Percentiles rank a stretch among this genome's conserved stretches.
These are phyloP conservation scores for Insectozyma bohioensis DNA, from an alignment of 1,139 yeast genomes.

Conservation along the genomic window DNA sequence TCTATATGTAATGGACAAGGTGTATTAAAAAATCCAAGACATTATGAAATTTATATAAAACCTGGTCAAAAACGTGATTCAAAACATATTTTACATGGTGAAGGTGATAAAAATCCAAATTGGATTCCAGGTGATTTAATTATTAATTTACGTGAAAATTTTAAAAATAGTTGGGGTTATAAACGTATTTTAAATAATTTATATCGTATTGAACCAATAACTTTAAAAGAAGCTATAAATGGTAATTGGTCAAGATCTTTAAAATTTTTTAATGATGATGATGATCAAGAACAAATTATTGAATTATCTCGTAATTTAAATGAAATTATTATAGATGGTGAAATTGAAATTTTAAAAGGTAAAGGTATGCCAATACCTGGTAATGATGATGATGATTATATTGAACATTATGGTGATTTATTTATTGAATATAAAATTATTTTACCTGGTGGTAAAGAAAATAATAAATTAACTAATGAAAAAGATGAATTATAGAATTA, in stretches of 20 bases:
- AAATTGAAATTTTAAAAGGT: slow-evolving; percentile 65
- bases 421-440: slow-evolving; percentile 68
- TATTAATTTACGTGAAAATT: slow-evolving; percentile 56
- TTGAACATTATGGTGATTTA: slow-evolving; percentile 70
- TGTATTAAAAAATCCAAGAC: slow-evolving; percentile 54
- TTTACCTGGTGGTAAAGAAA: slow-evolving; percentile 32
- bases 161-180: slow-evolving; percentile 69
- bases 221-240: slow-evolving; percentile 64
- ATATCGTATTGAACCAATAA: slow-evolving; percentile 78
- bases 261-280: slow-evolving; percentile 44
- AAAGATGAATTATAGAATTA: slow-evolving; percentile 12
- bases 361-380: slow-evolving; percentile 77
- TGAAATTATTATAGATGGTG: slow-evolving; percentile 57
- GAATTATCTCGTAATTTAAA: slow-evolving; percentile 51
- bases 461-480: slow-evolving; percentile 1
- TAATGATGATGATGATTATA: slow-evolving; percentile 22
- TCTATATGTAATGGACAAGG: slow-evolving; percentile 68
- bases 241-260: slow-evolving; percentile 82
- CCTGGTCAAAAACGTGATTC: slow-evolving; percentile 71
- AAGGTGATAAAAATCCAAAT: slow-evolving; percentile 84
- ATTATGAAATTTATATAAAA: slow-evolving; percentile 59
- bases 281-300: slow-evolving; percentile 5
- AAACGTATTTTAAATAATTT: slow-evolving; percentile 73
- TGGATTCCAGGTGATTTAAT: slow-evolving; percentile 77
- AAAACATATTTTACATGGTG: slow-evolving; percentile 63